Conservation (phyloP, 306 rosid species). For the Cicer judaicum region DNA sequence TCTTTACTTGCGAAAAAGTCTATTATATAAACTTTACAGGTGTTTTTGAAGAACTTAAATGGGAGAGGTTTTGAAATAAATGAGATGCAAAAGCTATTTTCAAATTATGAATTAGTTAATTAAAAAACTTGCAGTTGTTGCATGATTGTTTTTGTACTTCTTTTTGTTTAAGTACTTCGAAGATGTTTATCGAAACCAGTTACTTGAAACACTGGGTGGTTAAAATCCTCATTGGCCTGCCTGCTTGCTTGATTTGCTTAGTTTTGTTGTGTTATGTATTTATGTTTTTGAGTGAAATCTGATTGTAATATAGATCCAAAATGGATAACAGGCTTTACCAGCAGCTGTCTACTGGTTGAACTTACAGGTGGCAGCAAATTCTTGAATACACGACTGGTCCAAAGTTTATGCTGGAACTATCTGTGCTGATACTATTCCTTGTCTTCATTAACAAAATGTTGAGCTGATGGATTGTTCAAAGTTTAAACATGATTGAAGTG, state of each 20-base stretch:
- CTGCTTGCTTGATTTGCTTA: conserved; percentile 33
- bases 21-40: neutral
- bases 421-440: conserved; percentile 52
- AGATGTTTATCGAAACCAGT: conserved; percentile 2
- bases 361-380: conserved; percentile 63
- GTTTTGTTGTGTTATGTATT: conserved; percentile 42
- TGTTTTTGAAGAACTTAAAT: neutral
- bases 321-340: conserved; percentile 98
- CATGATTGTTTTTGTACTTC: neutral
- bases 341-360: conserved; percentile 98
- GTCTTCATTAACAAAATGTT: conserved; percentile 49
- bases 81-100: neutral
- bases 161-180: neutral
- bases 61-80: neutral
- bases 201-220: neutral
- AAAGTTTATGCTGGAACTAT: conserved; percentile 51
- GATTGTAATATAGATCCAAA: conserved; percentile 76
- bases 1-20: neutral
- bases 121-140: conserved; percentile 9
- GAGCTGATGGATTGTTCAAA: conserved; percentile 43
- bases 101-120: neutral
- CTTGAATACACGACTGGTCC: conserved; percentile 46
- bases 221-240: conserved; percentile 39
- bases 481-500: conserved; percentile 39
- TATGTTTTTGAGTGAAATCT: conserved; percentile 42